Conservation (phyloP, 2,329 filamentous ascomycete genomes). For the Ceratocystis cacaofunesta region DNA sequence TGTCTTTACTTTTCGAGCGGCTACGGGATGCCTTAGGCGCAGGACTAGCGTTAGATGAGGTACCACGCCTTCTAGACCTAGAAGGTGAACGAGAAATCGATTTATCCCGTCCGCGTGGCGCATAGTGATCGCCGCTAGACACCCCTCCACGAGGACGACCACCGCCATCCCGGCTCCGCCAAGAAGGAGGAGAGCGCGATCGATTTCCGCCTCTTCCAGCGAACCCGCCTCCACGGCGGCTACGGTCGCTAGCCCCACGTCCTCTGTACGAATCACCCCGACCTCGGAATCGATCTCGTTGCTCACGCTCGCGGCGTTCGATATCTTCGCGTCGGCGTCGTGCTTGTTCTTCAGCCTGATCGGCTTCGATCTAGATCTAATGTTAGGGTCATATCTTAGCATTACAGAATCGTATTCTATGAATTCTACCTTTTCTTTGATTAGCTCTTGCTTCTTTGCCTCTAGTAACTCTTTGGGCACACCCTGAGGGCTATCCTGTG, state of each 20-base stretch:
- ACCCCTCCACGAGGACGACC: conserved; percentile 31
- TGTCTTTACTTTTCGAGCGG: conserved; percentile 35
- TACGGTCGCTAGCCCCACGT: conserved; percentile 32
- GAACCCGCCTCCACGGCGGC: conserved; percentile 29
- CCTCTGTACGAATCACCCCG: conserved; percentile 38
- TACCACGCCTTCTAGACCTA: conserved; percentile 18
- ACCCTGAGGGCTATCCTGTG: conserved; percentile 73
- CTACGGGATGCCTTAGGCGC: conserved; percentile 30
- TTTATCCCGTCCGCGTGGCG: conserved; percentile 29
- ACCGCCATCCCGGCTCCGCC: conserved; percentile 23
- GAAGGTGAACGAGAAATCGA: conserved; percentile 22
- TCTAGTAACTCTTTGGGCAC: conserved; percentile 90
- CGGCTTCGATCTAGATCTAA: conserved; percentile 53
- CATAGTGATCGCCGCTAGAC: conserved; percentile 30
- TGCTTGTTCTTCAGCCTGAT: conserved; percentile 63
- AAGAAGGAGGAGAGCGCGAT: conserved; percentile 33
- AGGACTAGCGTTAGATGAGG: conserved; percentile 22
- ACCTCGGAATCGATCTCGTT: conserved; percentile 37
- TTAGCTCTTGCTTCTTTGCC: conserved; percentile 87
- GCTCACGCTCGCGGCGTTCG: conserved; percentile 55
- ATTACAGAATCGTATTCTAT: neutral
- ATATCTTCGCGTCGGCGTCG: conserved; percentile 57
- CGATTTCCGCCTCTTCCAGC: conserved; percentile 30
- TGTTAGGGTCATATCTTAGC: neutral
- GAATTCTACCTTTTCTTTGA: conserved; percentile 71